Evolutionary conservation across 1,139 yeast genomes (phyloP), one percentile per base, ranked within the genome.

Genomic region (Kodamaea anthophila): DNA sequence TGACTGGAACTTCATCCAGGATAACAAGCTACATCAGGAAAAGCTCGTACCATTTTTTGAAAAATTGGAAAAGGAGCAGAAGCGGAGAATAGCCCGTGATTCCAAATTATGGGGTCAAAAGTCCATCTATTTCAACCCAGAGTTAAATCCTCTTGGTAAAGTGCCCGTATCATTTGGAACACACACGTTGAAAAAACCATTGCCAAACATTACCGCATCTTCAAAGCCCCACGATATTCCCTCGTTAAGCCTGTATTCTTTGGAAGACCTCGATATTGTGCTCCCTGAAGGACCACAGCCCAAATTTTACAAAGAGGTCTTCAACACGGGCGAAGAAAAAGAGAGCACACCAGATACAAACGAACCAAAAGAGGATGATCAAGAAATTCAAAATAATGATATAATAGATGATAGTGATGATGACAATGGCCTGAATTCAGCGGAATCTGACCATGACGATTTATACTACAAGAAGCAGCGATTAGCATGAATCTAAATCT

Each of bases 111-210:
- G 62, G 58, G 72, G 70, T 1, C 45, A 37, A 32, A 43, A 58
- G 24, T 64, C 70, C 3, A 49, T 65, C 1, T 66, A 58, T 37
- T 66, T 64, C 42, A 66, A 66, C 38, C 69, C 71, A 4, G 73
- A 66, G 37, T 43, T 66, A 23, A 66, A 66, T 32, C 72, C 73
- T 3, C 44, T 65, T 12, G 73, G 73, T 0, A 63, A 61, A 33
- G 64, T 63, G 0, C 73, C 73, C 1, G 26, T 38, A 3, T 21
- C 26, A 2, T 26, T 26, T 15, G 3, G 23, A 13, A 9, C 21
- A 10, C 7, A 20, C 11, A 13, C 14, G 10, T 15, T 27, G 18
- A 13, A n/a, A 6, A 24, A 30, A 4, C 33, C 38, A 4, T 36
- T 57, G 5, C 52, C 51, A 4, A 63, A 63, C 32, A 14, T 37